Conservation (phyloP, 1,139 yeast genomes). For the Saccharomyces hybrid region DNA sequence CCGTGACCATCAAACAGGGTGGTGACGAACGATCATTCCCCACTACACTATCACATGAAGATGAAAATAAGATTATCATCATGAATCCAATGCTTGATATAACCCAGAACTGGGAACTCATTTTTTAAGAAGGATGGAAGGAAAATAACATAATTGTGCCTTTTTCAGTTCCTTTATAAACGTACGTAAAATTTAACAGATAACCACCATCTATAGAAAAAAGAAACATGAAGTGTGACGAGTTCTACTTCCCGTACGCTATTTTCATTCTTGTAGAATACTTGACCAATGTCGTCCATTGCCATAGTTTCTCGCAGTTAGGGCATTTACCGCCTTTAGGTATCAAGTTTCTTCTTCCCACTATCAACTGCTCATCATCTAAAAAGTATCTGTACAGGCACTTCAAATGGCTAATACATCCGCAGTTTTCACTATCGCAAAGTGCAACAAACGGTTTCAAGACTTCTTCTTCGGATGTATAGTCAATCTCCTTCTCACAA, state of each 20-base stretch:
- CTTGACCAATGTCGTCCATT: conserved; percentile 40
- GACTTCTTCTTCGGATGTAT: conserved; percentile 27
- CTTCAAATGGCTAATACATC: conserved; percentile 36
- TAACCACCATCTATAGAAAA: background rate
- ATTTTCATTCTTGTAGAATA: conserved; percentile 32
- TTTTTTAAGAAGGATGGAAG: conserved; percentile 9
- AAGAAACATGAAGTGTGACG: background rate
- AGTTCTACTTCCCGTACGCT: background rate
- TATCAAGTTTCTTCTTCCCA: conserved; percentile 24
- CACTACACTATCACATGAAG: conserved; percentile 14
- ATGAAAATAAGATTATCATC: conserved; percentile 33
- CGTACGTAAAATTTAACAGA: background rate
- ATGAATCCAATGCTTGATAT: conserved; percentile 49
- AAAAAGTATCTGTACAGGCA: conserved; percentile 36
- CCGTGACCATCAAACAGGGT: conserved; percentile 34
- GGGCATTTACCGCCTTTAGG: conserved; percentile 40
- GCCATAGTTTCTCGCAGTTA: conserved; percentile 31
- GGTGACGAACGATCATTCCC: conserved; percentile 35
- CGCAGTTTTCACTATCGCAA: conserved; percentile 36
- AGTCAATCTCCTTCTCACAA: conserved; percentile 33
- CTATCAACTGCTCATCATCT: conserved; percentile 15
- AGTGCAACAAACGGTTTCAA: conserved; percentile 32
- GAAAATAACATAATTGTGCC: background rate
- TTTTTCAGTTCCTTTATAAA: background rate
- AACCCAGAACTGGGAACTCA: conserved; percentile 44